Conservation (phyloP, 2,329 filamentous ascomycete species). For the Trichophyton simii region DNA sequence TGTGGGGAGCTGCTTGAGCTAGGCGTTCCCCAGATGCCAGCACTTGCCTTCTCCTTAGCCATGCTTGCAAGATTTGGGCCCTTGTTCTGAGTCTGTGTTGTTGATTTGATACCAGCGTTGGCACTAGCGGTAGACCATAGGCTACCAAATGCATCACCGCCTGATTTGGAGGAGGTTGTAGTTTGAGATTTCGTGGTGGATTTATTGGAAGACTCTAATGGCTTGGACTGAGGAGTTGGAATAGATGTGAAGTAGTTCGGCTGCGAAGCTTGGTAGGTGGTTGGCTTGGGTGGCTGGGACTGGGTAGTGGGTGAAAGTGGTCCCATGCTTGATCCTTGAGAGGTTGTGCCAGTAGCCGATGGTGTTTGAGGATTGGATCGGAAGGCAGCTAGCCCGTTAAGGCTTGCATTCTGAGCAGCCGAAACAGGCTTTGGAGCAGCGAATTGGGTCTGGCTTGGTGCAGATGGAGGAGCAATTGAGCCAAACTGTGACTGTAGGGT, state of each 20-base stretch:
- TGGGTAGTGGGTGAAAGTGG: slow-evolving; percentile 30
- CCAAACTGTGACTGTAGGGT: slow-evolving; percentile 26
- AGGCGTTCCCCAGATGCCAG: slow-evolving; percentile 80
- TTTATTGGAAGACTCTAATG: slow-evolving; percentile 26
- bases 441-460: slow-evolving; percentile 50
- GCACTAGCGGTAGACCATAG: slow-evolving; percentile 61
- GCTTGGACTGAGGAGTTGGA: slow-evolving; percentile 25
- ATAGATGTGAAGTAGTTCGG: slow-evolving; percentile 96
- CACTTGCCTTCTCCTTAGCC: slow-evolving; percentile 94
- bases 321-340: slow-evolving; percentile 41
- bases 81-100: slow-evolving; percentile 45
- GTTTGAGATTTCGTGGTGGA: slow-evolving; percentile 28
- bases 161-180: slow-evolving; percentile 37
- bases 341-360: slow-evolving; percentile 40
- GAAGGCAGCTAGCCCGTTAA: slow-evolving; percentile 68
- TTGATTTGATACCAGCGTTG: slow-evolving; percentile 64
- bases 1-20: slow-evolving; percentile 40
- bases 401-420: slow-evolving; percentile 64
- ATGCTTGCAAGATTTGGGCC: slow-evolving; percentile 81
- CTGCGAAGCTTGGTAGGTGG: slow-evolving; percentile 59
- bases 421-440: slow-evolving; percentile 74
- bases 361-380: slow-evolving; percentile 68
- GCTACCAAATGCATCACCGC: slow-evolving; percentile 78
- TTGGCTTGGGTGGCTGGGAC: slow-evolving; percentile 41
- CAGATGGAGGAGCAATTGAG: slow-evolving; percentile 33